Percentiles rank a stretch among this genome's conserved stretches.
Conservation (phyloP, 202 grass and related monocot species). For the Dendrocalamus latiflorus region DNA sequence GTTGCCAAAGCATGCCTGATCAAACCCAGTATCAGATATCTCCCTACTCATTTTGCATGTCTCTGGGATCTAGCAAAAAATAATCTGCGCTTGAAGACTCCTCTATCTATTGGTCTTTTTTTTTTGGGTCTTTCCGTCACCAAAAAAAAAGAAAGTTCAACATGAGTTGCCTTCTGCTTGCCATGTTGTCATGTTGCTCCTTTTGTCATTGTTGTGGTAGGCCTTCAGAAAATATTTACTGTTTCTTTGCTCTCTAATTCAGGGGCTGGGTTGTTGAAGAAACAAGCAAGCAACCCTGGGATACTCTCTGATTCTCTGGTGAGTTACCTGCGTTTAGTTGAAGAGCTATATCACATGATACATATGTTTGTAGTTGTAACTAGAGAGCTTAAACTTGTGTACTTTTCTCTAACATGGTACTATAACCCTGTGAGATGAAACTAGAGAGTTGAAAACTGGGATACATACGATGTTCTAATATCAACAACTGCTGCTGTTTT, state of each 20-base stretch:
- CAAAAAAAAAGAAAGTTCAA: not conserved
- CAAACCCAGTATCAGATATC: not conserved
- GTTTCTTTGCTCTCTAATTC: conserved; percentile 26
- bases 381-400: not conserved
- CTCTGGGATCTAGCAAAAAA: conserved; percentile 6
- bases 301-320: conserved; percentile 40
- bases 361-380: too few species aligned
- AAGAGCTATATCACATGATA: too few species aligned
- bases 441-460: not conserved
- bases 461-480: conserved; percentile 2
- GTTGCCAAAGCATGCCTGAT: not conserved
- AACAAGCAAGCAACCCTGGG: conserved; percentile 35
- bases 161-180: not conserved
- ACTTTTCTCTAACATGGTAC: not conserved
- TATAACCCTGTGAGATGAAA: conserved; percentile 9
- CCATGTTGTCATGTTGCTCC: conserved; percentile 4
- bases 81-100: not conserved
- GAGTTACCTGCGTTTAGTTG: conserved; percentile 26
- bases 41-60: conserved; percentile 22
- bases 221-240: not conserved
- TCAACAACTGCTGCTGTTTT: not conserved
- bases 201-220: not conserved
- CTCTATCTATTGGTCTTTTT: not conserved
- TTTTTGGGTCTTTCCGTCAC: not conserved
- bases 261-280: conserved; percentile 26